Conservation (phyloP, 306 rosid genomes). For the Cicer judaicum region DNA sequence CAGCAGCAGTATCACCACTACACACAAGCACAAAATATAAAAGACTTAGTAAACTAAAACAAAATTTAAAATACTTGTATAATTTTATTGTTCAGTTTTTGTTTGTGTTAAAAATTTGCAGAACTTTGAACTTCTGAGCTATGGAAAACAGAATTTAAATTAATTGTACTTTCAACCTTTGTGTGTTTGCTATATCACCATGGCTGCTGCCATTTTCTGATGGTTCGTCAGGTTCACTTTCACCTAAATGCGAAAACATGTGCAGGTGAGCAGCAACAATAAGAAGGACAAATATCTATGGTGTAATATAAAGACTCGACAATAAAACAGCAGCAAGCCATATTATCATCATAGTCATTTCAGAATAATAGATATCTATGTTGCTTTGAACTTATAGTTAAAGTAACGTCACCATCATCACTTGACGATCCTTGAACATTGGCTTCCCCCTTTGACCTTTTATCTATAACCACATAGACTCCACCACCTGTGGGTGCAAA, state of each 20-base stretch:
- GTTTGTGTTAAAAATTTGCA: slow-evolving; percentile 9
- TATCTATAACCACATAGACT: slow-evolving; percentile 90
- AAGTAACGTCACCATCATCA: slow-evolving; percentile 70
- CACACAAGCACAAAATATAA: slow-evolving; percentile 48
- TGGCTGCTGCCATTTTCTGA: slow-evolving; percentile 58
- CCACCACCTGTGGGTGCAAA: slow-evolving; percentile 71
- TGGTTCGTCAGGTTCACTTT: slow-evolving; percentile 81
- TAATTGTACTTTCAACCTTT: slow-evolving; percentile 64
- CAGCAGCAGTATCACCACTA: slow-evolving; percentile 61
- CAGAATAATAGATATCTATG: slow-evolving; percentile 23
- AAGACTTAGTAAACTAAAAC: slow-evolving; percentile 36
- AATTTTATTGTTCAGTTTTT: slow-evolving; percentile 6
- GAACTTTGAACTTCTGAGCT: slow-evolving; percentile 21
- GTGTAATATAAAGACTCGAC: slow-evolving; percentile 22
- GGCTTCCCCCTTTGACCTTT: slow-evolving; percentile 65
- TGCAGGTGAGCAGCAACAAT: slow-evolving; percentile 49
- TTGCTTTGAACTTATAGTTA: slow-evolving; percentile 34
- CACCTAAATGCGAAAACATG: slow-evolving; percentile 63
- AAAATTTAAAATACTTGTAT: slow-evolving; percentile 29
- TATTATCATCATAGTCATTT: slow-evolving; percentile 30
- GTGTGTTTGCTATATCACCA: slow-evolving; percentile 54
- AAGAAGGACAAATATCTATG: slow-evolving; percentile 29
- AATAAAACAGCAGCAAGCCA: slow-evolving; percentile 15
- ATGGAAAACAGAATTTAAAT: slow-evolving; percentile 24
- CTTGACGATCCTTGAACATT: slow-evolving; percentile 75